Percentiles rank a stretch among this genome's conserved stretches.
phyloP scores from a whole-genome alignment of 2,329 filamentous ascomycete genomes.

The Gremmenia infestans region DNA sequence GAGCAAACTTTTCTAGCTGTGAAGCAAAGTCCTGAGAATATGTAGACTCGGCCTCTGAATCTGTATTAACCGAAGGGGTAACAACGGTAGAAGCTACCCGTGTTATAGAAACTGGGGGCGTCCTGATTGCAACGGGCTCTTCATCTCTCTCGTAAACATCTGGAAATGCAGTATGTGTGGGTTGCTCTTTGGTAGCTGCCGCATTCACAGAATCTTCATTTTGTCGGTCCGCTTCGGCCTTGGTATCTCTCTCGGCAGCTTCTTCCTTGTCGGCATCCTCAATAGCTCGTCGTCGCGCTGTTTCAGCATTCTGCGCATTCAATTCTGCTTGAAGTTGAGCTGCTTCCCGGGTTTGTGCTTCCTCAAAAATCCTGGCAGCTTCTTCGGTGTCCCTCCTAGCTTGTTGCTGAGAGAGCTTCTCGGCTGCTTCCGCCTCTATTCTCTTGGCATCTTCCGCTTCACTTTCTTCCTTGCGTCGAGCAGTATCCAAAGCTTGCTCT shows the following conservation, averaged over 20 bases:
- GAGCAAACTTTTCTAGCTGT: conserved; percentile 1
- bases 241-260: not conserved
- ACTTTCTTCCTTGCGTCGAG: not conserved
- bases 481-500: not conserved
- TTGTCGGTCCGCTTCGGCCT: not conserved
- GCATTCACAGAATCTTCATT: too few relatives aligned
- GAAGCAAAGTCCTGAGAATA: not conserved
- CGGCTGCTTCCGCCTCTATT: not conserved
- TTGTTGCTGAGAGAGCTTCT: not conserved
- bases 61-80: not conserved
- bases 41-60: not conserved
- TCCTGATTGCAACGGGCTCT: not conserved
- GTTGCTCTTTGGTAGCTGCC: not conserved
- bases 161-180: not conserved
- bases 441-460: not conserved
- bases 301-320: conserved; percentile 1
- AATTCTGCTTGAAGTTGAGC: not conserved
- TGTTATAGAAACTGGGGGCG: not conserved
- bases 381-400: not conserved
- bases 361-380: not conserved
- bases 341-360: not conserved
- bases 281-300: not conserved
- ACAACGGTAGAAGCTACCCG: not conserved
- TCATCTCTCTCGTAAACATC: not conserved
- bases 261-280: not conserved